These are phyloP conservation scores for Hypoxylon sp. DNA, from an alignment of 2,329 filamentous ascomycete genomes.

Conservation along the genomic window DNA sequence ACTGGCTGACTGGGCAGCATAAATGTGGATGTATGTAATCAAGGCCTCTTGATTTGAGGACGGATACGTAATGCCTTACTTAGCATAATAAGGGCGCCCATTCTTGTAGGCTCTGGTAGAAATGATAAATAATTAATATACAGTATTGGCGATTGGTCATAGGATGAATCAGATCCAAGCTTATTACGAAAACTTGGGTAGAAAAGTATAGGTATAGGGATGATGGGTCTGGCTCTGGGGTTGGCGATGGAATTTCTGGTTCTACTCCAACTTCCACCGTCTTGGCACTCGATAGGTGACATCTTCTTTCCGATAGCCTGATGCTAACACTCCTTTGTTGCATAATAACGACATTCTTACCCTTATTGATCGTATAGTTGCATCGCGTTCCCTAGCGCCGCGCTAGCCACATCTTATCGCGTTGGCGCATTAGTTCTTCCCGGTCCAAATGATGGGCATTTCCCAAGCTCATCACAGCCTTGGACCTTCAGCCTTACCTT, in stretches of 20 bases:
- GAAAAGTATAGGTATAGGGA: background rate
- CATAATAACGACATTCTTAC: background rate
- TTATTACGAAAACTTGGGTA: background rate
- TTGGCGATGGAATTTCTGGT: background rate
- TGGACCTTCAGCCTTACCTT: constrained; percentile 11
- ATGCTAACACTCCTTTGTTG: background rate
- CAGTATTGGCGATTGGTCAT: background rate
- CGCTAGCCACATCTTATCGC: constrained; percentile 7
- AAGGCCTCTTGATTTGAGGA: background rate
- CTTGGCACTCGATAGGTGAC: background rate
- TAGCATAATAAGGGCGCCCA: background rate
- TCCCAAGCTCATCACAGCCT: constrained; percentile 22
- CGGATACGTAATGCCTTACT: background rate
- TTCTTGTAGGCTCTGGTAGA: background rate
- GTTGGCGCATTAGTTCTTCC: constrained; percentile 4
- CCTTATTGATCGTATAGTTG: background rate
- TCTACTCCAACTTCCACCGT: background rate
- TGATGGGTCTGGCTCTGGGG: background rate
- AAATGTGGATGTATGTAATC: background rate
- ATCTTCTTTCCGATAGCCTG: background rate
- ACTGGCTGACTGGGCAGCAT: background rate
- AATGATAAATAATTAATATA: background rate
- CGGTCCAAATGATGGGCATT: background rate
- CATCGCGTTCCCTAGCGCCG: background rate
- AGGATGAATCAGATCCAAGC: background rate